phyloP scores from a whole-genome alignment of 345 rosid species.

The Pugionium cornutum region DNA sequence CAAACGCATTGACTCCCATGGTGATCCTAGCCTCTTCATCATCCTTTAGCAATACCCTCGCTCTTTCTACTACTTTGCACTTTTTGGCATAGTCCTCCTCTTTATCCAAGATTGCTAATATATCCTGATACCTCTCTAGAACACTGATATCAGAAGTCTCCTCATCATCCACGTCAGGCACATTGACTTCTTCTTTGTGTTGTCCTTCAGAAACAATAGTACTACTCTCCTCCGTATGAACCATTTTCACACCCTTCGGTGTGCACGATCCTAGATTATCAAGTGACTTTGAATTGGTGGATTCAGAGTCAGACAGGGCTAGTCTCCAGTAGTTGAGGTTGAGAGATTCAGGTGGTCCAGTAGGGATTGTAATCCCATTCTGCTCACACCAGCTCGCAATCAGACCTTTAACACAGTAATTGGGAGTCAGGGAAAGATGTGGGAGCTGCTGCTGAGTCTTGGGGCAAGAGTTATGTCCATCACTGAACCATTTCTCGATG shows the following conservation, averaged over 20 bases:
- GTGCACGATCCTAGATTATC: slow-evolving; percentile 51
- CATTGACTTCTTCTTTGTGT: slow-evolving; percentile 42
- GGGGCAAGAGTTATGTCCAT: slow-evolving; percentile 91
- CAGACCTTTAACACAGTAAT: slow-evolving; percentile 97
- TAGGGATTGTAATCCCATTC: slow-evolving; percentile 66
- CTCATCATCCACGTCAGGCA: slow-evolving; percentile 32
- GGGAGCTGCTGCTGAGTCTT: slow-evolving; percentile 89
- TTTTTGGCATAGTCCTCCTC: slow-evolving; percentile 55
- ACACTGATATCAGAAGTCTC: slow-evolving; percentile 50
- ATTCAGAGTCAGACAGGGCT: slow-evolving; percentile 68
- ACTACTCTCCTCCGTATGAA: slow-evolving; percentile 72
- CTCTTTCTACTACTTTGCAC: slow-evolving; percentile 64
- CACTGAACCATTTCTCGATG: slow-evolving; percentile 96
- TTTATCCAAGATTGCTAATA: slow-evolving; percentile 53
- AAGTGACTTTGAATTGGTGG: slow-evolving; percentile 62
- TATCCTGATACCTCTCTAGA: slow-evolving; percentile 50
- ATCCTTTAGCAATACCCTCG: slow-evolving; percentile 76
- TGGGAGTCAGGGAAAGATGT: slow-evolving; percentile 83
- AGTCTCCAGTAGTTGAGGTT: slow-evolving; percentile 89
- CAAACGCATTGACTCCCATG: slow-evolving; percentile 92
- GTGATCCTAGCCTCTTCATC: slow-evolving; percentile 90
- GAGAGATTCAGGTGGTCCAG: slow-evolving; percentile 79
- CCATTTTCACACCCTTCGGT: slow-evolving; percentile 59
- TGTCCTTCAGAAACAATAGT: slow-evolving; percentile 47
- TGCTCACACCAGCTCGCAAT: slow-evolving; percentile 96